Evolutionary conservation across 148 eudicot genomes (phyloP).

Genomic region (Chenopodium quinoa): DNA sequence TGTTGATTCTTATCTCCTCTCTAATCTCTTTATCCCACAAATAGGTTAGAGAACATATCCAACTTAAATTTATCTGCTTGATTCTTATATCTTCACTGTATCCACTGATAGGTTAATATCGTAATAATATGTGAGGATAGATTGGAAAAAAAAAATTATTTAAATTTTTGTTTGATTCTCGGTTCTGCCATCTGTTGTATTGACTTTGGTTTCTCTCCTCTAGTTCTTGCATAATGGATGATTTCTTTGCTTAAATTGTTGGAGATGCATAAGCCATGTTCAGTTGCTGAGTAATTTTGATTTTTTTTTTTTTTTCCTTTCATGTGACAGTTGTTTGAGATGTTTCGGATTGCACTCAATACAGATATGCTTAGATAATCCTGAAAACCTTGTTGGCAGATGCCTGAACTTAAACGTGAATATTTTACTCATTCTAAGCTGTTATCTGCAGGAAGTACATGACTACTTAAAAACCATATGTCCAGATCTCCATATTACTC

Average conservation of each 20-base stretch:
- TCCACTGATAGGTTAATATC: neutral
- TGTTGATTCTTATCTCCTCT: neutral
- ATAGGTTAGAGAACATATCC: too few species aligned
- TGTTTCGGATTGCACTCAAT: neutral
- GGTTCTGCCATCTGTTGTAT: neutral
- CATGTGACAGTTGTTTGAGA: neutral
- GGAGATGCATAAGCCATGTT: neutral
- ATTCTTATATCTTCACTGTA: too few species aligned
- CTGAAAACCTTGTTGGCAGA: neutral
- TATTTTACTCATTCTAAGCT: neutral
- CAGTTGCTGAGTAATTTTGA: neutral
- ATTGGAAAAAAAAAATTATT: too few species aligned
- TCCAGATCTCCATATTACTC: slow-evolving; percentile 74
- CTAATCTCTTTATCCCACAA: neutral
- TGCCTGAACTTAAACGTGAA: neutral
- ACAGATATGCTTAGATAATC: neutral
- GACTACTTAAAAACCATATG: slow-evolving; percentile 90
- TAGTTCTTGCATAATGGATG: neutral
- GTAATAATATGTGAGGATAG: too few species aligned
- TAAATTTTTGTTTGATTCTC: neutral
- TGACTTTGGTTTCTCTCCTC: neutral
- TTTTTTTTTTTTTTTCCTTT: neutral
- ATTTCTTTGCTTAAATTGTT: neutral
- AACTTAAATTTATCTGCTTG: too few species aligned
- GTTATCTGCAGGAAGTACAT: slow-evolving; percentile 75